A percentile compares a stretch with the other conserved stretches of the same genome.
Evolutionary conservation across 2,329 filamentous ascomycete genomes (phyloP).

Genomic region (Phialophora macrospora): DNA sequence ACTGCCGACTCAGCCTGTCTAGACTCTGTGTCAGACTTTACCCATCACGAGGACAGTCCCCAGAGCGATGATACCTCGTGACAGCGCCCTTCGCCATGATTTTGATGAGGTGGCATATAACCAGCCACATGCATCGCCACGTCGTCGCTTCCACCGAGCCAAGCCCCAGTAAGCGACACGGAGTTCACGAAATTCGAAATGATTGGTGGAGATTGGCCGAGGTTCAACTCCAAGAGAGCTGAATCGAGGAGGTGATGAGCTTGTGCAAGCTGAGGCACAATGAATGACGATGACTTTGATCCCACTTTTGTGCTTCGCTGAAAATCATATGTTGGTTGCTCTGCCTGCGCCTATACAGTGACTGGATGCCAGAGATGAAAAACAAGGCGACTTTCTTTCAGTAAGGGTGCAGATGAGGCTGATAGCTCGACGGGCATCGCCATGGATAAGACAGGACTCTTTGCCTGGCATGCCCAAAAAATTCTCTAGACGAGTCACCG

Average conservation of each 20-base stretch:
- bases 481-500: not conserved
- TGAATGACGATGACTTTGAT: not conserved
- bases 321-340: not conserved
- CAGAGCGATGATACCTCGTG: not conserved
- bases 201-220: not conserved
- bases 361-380: not conserved
- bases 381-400: not conserved
- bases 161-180: not conserved
- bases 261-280: not conserved
- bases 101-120: not conserved
- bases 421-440: not conserved
- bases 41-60: not conserved
- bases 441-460: not conserved
- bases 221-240: not conserved
- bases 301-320: no score
- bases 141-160: constrained; percentile 1
- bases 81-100: not conserved
- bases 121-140: constrained; percentile 2
- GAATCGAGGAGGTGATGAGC: not conserved
- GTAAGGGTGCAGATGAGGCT: not conserved
- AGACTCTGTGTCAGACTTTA: no score
- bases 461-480: no score
- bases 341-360: no score
- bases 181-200: not conserved
- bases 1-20: no score